Evolutionary conservation across 176 grass and related monocot genomes (phyloP).

Genomic region (Hordeum vulgare): MorexV3_pseudomolecules_assembly NC_058521.1:545433084-545433583

Average conservation of each 20-base stretch:
- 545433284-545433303: slow-evolving; percentile 54
- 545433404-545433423: slow-evolving; percentile 37
- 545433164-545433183: slow-evolving; percentile 73
- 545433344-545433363: slow-evolving; percentile 47
- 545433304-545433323: slow-evolving; percentile 32
- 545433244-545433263: slow-evolving; percentile 34
- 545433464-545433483: slow-evolving; percentile 3
- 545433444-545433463: background rate
- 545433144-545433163: slow-evolving; percentile 46
- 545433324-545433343: slow-evolving; percentile 45
- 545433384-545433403: slow-evolving; percentile 55
- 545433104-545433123: slow-evolving; percentile 67
- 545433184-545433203: slow-evolving; percentile 52
- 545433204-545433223: slow-evolving; percentile 16
- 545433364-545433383: slow-evolving; percentile 64
- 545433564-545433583: background rate
- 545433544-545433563: background rate
- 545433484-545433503: background rate
- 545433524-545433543: slow-evolving; percentile 12
- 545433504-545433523: background rate
- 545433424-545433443: slow-evolving; percentile 37
- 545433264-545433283: slow-evolving; percentile 62
- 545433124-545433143: slow-evolving; percentile 79
- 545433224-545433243: slow-evolving; percentile 5
- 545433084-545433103: slow-evolving; percentile 61